Evolutionary conservation across 176 grass and related monocot genomes (phyloP), one percentile per base, ranked within the genome.

Genomic region (Eragrostis curvula): DNA sequence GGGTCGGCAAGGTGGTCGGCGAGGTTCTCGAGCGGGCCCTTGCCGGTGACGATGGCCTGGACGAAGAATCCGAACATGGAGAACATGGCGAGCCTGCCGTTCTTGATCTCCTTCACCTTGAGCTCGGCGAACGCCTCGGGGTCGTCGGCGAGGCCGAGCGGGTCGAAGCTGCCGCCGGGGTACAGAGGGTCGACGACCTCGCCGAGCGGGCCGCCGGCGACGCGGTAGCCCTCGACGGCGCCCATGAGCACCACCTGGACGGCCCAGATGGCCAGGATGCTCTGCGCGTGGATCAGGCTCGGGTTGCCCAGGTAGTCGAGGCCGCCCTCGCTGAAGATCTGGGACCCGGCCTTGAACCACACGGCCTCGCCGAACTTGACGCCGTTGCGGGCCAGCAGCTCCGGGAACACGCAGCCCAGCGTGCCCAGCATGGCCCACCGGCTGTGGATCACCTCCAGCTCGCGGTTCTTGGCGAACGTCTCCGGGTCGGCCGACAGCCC

Each of bases 51-150:
- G 18, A 98, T 93, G 73, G 95, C 92, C 71, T 94, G 95, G 14
- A 98, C 90, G 47, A 98, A 98, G 90, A 88, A 97, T 0, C 94
- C 94, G 21, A 97, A 97, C 94, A 97, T 97, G 28, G 94, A 97
- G 81, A 97, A 97, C 94, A 97, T 97, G 47, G 94, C 91, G 70
- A 97, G 68, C 32, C 94, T 77, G 5, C 94, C 94, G 53, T 97
- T 97, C 91, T 97, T 97, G 86, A 97, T 67, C 86, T 97, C 94
- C 91, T 97, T 97, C 16, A 97, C 94, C 88, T 97, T 97, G 29
- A 97, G 84, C 91, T 97, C 91, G 0, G 94, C 94, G 45, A 93
- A 97, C 1, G 95, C 92, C 88, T 97, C 90, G 0, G 92, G 95
- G 78, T 94, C 95, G 5, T 97, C 95, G 25, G 95, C 95, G 0